Conservation (phyloP, 108 stramenopile genomes). For the Skeletonema tropicum region DNA sequence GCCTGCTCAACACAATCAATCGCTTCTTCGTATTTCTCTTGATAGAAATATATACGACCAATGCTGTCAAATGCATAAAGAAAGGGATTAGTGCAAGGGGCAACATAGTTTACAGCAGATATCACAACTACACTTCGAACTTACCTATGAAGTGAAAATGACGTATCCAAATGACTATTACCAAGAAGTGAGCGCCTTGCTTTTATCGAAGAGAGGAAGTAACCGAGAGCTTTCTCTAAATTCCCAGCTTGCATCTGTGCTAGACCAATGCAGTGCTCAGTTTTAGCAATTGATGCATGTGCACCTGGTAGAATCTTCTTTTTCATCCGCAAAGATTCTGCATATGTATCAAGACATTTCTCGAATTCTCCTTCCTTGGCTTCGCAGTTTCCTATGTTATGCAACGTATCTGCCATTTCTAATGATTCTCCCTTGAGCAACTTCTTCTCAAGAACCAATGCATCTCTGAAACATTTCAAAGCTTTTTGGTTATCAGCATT, state of each 20-base stretch:
- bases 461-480: slow-evolving; percentile 48
- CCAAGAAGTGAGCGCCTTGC: slow-evolving; percentile 34
- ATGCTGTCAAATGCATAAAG: slow-evolving; percentile 7
- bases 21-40: slow-evolving; percentile 45
- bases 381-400: slow-evolving; percentile 59
- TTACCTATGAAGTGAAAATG: slow-evolving; percentile 55
- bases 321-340: slow-evolving; percentile 47
- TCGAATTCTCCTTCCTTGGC: slow-evolving; percentile 38
- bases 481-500: slow-evolving; percentile 27
- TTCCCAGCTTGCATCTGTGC: slow-evolving; percentile 30
- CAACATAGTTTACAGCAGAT: not conserved
- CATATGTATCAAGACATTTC: slow-evolving; percentile 31
- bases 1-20: slow-evolving; percentile 36
- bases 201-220: slow-evolving; percentile 40
- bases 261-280: slow-evolving; percentile 52
- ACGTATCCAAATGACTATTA: slow-evolving; percentile 51
- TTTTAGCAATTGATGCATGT: slow-evolving; percentile 45
- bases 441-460: slow-evolving; percentile 32
- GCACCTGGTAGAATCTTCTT: slow-evolving; percentile 9
- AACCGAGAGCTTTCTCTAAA: slow-evolving; percentile 43
- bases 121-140: slow-evolving; percentile 2
- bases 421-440: slow-evolving; percentile 20
- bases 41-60: slow-evolving; percentile 46
- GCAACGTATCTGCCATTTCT: slow-evolving; percentile 47
- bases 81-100: not conserved